Conservation (phyloP, 2,329 filamentous ascomycete genomes). For the Diaporthe longicolla region DNA sequence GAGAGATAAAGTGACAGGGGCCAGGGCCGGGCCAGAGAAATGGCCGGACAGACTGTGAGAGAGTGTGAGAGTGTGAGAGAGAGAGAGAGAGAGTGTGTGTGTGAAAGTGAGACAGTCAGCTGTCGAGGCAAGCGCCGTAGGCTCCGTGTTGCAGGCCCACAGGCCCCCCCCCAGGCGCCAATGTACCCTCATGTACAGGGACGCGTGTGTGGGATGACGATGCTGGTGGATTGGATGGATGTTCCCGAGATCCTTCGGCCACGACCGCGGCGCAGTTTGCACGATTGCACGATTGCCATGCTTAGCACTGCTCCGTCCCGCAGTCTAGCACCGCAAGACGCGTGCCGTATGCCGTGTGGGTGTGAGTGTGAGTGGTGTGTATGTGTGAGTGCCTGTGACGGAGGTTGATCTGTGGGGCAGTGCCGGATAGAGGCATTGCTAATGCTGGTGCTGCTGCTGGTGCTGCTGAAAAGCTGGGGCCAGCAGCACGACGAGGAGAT, state of each 20-base stretch:
- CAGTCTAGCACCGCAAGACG: neutral
- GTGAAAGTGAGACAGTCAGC: slow-evolving; percentile 30
- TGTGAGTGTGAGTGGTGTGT: too few species aligned
- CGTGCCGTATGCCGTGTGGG: neutral
- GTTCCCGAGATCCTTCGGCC: slow-evolving; percentile 34
- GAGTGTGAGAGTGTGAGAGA: too few species aligned
- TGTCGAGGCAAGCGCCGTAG: slow-evolving; percentile 24
- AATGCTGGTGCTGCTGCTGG: neutral
- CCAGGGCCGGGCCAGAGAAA: too few species aligned
- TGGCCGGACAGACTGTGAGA: too few species aligned
- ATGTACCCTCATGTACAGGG: slow-evolving; percentile 26
- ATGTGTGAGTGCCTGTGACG: neutral
- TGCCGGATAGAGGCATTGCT: neutral
- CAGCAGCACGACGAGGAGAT: neutral
- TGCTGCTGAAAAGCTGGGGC: slow-evolving; percentile 8
- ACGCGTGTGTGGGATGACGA: slow-evolving; percentile 29
- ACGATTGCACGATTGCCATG: slow-evolving; percentile 6
- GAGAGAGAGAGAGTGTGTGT: neutral
- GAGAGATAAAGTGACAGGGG: slow-evolving; percentile 1
- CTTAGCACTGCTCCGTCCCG: slow-evolving; percentile 19
- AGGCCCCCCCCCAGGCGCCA: too few species aligned
- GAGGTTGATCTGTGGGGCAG: neutral
- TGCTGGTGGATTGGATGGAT: slow-evolving; percentile 26
- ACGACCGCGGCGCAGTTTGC: slow-evolving; percentile 22
- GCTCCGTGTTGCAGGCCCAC: neutral